Conservation (phyloP, 2,329 filamentous ascomycete species). For the Thelonectria rubi region DNA sequence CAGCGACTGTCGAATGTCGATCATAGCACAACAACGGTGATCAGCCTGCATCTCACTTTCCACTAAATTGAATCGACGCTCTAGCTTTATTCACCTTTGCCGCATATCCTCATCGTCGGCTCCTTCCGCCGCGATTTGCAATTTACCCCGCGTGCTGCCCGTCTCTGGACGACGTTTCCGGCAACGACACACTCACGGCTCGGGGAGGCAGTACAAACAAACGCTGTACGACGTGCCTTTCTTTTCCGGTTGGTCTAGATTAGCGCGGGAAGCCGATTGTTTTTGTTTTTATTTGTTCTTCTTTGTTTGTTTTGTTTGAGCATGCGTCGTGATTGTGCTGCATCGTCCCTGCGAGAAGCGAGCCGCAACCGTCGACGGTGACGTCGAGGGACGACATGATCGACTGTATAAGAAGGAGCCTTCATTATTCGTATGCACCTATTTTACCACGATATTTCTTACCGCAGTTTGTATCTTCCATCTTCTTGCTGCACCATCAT, state of each 20-base stretch:
- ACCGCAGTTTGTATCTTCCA: background rate
- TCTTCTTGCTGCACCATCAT: background rate
- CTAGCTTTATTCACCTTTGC: too few relatives aligned
- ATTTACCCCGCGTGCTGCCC: background rate
- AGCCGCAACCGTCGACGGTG: constrained; percentile 16
- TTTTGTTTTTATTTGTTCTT: background rate
- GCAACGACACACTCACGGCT: background rate
- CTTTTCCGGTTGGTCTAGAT: background rate
- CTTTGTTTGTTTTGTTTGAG: background rate
- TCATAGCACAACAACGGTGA: too few relatives aligned
- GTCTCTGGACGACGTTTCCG: constrained; percentile 10
- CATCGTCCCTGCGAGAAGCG: background rate
- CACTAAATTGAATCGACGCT: too few relatives aligned
- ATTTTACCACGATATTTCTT: background rate
- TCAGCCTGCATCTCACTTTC: too few relatives aligned
- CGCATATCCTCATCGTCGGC: too few relatives aligned
- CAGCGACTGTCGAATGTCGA: too few relatives aligned
- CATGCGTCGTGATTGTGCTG: background rate
- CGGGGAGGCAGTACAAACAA: background rate
- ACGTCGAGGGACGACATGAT: background rate
- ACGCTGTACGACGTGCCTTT: constrained; percentile 1
- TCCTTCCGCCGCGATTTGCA: background rate
- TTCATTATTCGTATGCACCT: background rate
- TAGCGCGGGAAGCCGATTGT: constrained; percentile 10
- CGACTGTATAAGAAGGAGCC: constrained; percentile 4